These are phyloP conservation scores for Phytophthora tubulina DNA, from an alignment of 352 stramenopile genomes.

Conservation along the genomic window DNA sequence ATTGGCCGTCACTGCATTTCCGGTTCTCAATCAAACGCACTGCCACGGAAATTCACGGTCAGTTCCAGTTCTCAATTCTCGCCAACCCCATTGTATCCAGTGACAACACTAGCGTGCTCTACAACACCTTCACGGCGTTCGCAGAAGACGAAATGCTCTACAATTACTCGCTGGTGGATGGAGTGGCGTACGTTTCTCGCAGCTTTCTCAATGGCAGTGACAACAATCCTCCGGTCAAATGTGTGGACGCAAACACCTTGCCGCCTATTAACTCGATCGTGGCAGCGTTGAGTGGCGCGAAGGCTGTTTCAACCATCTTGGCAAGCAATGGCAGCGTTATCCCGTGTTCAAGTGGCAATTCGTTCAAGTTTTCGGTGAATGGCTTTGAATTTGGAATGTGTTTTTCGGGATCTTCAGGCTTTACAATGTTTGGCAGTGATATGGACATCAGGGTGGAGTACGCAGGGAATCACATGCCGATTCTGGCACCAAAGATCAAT, in stretches of 20 bases:
- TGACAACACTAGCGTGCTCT: slow-evolving; percentile 37
- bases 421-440: slow-evolving; percentile 40
- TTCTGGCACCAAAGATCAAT: slow-evolving; percentile 22
- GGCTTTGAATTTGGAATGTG: slow-evolving; percentile 53
- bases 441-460: slow-evolving; percentile 47
- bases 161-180: slow-evolving; percentile 44
- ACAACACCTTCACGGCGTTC: slow-evolving; percentile 40
- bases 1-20: slow-evolving; percentile 40
- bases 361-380: slow-evolving; percentile 42
- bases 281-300: slow-evolving; percentile 24
- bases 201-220: slow-evolving; percentile 9
- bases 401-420: slow-evolving; percentile 31
- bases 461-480: slow-evolving; percentile 9
- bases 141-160: slow-evolving; percentile 29
- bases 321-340: slow-evolving; percentile 22
- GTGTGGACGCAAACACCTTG: slow-evolving; percentile 27
- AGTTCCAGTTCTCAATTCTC: slow-evolving; percentile 43
- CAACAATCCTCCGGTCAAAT: slow-evolving; percentile 5
- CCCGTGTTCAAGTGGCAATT: slow-evolving; percentile 35
- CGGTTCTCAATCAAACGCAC: slow-evolving; percentile 45
- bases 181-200: slow-evolving; percentile 31
- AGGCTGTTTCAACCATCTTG: slow-evolving; percentile 17
- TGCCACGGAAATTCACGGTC: slow-evolving; percentile 40
- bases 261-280: slow-evolving; percentile 43
- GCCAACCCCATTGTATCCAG: slow-evolving; percentile 35